Evolutionary conservation across 148 eudicot species (phyloP).

Genomic region (Limonium bicolor): DNA sequence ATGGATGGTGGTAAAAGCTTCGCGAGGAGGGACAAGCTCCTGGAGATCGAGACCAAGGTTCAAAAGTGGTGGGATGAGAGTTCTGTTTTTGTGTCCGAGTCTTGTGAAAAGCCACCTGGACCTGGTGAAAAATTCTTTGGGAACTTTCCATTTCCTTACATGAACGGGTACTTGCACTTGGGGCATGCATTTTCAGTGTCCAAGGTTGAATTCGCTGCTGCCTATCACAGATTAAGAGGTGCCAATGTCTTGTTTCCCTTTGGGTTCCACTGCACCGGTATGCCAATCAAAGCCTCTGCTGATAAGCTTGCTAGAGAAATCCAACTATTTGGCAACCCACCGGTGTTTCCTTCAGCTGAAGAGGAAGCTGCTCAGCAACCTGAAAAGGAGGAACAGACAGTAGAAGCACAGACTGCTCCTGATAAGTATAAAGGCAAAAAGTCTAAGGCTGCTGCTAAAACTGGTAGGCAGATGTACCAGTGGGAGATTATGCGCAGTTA

Average conservation of each 20-base stretch:
- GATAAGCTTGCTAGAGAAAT: constrained; percentile 69
- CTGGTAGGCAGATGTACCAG: constrained; percentile 59
- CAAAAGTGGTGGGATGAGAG: constrained; percentile 51
- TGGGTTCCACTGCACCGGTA: constrained; percentile 86
- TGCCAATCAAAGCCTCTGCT: constrained; percentile 95
- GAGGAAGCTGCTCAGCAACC: constrained; percentile 28
- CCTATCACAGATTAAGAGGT: constrained; percentile 74
- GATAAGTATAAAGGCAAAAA: constrained; percentile 76
- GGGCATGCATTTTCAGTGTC: constrained; percentile 89
- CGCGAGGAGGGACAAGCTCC: constrained; percentile 62
- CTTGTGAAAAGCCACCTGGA: constrained; percentile 37
- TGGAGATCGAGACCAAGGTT: constrained; percentile 50
- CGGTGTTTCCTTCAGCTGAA: constrained; percentile 38
- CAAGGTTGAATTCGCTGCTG: constrained; percentile 85
- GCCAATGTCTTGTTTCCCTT: constrained; percentile 84
- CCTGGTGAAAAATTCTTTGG: constrained; percentile 78
- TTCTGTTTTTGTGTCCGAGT: constrained; percentile 45
- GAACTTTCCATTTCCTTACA: constrained; percentile 92
- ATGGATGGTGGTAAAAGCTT: constrained; percentile 55
- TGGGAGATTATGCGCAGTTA: constrained; percentile 93
- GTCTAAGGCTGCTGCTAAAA: constrained; percentile 67
- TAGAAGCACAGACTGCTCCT: constrained; percentile 26
- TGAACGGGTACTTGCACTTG: constrained; percentile 83
- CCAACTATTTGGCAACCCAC: constrained; percentile 71
- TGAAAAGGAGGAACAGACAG: constrained; percentile 21